phyloP scores from a whole-genome alignment of 2,329 filamentous ascomycete genomes.

The Colletotrichum sp. region DNA sequence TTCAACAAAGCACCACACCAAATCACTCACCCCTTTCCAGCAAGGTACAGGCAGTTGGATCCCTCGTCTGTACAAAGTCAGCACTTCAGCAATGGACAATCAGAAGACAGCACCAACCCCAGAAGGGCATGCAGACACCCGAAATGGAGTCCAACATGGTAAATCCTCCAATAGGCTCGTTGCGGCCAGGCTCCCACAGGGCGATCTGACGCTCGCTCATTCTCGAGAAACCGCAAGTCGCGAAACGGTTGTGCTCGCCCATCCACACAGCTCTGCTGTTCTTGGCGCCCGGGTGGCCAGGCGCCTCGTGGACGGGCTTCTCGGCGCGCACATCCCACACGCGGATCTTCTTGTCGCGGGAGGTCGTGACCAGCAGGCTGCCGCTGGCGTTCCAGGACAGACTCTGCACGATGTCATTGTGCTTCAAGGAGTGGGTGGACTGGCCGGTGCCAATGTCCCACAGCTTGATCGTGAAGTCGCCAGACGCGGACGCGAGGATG shows the following conservation, averaged over 20 bases:
- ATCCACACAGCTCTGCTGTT: constrained; percentile 97
- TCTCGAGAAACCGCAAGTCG: constrained; percentile 94
- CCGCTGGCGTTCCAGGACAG: constrained; percentile 95
- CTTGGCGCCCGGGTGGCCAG: constrained; percentile 92
- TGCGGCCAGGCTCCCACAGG: constrained; percentile 89
- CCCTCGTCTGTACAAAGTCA: constrained; percentile 70
- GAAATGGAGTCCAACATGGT: constrained; percentile 92
- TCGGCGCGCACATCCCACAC: constrained; percentile 98
- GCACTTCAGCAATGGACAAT: neutral
- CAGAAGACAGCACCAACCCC: constrained; percentile 61
- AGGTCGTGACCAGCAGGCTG: constrained; percentile 86
- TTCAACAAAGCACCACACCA: neutral
- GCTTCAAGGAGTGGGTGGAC: constrained; percentile 76
- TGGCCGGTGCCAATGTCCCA: constrained; percentile 90
- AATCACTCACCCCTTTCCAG: constrained; percentile 87
- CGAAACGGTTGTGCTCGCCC: constrained; percentile 94
- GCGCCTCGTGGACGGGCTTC: constrained; percentile 80
- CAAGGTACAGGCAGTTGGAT: constrained; percentile 92
- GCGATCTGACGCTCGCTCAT: constrained; percentile 98
- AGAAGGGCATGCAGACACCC: constrained; percentile 99
- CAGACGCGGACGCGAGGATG: constrained; percentile 92
- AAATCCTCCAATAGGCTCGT: constrained; percentile 89
- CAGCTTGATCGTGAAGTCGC: constrained; percentile 92
- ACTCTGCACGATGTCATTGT: constrained; percentile 92
- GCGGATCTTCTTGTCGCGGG: constrained; percentile 96